Evolutionary conservation across 805 yeast genomes (phyloP).

Genomic region (Zygosaccharomyces bisporus): DNA sequence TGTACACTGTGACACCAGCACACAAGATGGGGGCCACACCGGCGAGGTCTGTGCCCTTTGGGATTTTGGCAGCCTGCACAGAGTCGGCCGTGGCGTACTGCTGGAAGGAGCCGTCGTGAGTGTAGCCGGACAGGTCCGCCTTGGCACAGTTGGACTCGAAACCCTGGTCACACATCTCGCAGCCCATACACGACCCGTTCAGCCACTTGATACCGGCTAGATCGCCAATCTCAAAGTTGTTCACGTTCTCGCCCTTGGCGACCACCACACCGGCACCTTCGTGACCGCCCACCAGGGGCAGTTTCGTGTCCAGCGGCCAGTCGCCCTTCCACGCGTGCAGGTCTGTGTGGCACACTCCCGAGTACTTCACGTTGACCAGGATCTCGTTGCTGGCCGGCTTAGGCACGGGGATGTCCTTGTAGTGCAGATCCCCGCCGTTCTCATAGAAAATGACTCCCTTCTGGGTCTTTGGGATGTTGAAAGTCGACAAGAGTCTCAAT

Average conservation of each 20-base stretch:
- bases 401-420: slow-evolving; percentile 55
- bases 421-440: slow-evolving; percentile 46
- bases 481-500: slow-evolving; percentile 25
- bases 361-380: slow-evolving; percentile 54
- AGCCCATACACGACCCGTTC: slow-evolving; percentile 56
- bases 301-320: slow-evolving; percentile 55
- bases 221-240: slow-evolving; percentile 56
- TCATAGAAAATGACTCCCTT: slow-evolving; percentile 52
- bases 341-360: slow-evolving; percentile 66
- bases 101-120: slow-evolving; percentile 74
- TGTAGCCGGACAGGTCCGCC: slow-evolving; percentile 53
- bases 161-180: slow-evolving; percentile 54
- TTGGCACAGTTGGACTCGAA: slow-evolving; percentile 50
- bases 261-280: slow-evolving; percentile 68
- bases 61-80: slow-evolving; percentile 77
- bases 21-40: slow-evolving; percentile 60
- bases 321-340: slow-evolving; percentile 68
- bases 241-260: slow-evolving; percentile 53
- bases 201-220: slow-evolving; percentile 63
- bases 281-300: slow-evolving; percentile 64
- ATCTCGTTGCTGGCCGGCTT: slow-evolving; percentile 54
- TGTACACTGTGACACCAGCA: slow-evolving; percentile 62
- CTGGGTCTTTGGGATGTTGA: slow-evolving; percentile 45
- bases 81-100: slow-evolving; percentile 87
- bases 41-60: slow-evolving; percentile 68